A percentile compares a stretch with the other conserved stretches of the same genome.
These are phyloP conservation scores for Tolypocladium paradoxum DNA, from an alignment of 2,329 filamentous ascomycete species.

Conservation along the genomic window DNA sequence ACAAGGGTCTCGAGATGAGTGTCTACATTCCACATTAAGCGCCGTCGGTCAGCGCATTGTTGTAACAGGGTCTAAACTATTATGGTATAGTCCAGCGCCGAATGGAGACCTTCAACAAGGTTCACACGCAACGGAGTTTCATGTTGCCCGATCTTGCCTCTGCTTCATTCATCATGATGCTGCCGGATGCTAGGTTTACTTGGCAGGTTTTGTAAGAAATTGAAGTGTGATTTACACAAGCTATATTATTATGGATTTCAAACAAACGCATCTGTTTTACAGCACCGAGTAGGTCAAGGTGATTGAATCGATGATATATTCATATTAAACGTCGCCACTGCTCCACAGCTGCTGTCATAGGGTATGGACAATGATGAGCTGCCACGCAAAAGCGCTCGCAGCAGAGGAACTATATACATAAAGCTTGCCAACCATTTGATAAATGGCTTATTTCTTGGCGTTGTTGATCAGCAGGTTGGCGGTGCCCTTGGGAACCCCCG, in stretches of 20 bases:
- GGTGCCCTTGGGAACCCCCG: constrained; percentile 29
- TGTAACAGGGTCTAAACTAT: too few relatives aligned
- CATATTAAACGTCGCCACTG: background rate
- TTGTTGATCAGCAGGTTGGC: constrained; percentile 47
- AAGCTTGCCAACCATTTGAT: background rate
- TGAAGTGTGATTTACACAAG: too few relatives aligned
- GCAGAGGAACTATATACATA: background rate
- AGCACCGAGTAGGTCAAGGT: background rate
- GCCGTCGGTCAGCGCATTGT: background rate
- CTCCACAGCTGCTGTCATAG: background rate
- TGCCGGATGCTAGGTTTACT: background rate
- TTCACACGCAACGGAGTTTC: too few relatives aligned
- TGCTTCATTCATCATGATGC: background rate
- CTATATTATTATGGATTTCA: too few relatives aligned
- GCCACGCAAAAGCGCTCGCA: background rate
- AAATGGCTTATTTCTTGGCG: constrained; percentile 17
- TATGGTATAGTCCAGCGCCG: too few relatives aligned
- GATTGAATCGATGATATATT: background rate
- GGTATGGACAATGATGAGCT: background rate
- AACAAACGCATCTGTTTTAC: too few relatives aligned
- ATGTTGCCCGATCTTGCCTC: too few relatives aligned
- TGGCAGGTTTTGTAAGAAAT: too few relatives aligned
- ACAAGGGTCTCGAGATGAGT: constrained; percentile 19
- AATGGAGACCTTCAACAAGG: too few relatives aligned
- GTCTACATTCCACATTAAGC: constrained; percentile 1